Conservation (phyloP, 306 rosid genomes). For the Sophora flavescens region DNA sequence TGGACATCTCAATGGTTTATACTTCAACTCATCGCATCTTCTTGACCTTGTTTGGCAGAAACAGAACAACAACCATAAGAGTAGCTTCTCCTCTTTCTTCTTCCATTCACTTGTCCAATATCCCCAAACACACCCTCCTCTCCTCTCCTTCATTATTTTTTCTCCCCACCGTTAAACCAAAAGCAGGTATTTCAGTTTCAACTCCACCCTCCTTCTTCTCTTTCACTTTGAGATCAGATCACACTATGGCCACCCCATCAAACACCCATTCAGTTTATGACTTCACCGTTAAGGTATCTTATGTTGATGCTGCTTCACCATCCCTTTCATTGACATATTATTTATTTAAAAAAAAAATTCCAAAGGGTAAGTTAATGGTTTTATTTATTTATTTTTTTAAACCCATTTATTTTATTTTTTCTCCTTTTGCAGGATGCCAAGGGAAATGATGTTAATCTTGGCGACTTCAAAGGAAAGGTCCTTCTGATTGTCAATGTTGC, state of each 20-base stretch:
- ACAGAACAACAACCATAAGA: background rate
- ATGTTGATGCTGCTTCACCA: background rate
- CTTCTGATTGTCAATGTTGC: constrained; percentile 96
- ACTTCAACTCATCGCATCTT: constrained; percentile 46
- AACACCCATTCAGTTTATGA: constrained; percentile 58
- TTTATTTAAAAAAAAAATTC: background rate
- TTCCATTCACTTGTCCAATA: constrained; percentile 23
- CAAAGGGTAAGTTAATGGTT: background rate
- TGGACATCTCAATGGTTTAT: constrained; percentile 49
- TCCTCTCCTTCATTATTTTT: constrained; percentile 23
- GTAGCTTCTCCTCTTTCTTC: constrained; percentile 32
- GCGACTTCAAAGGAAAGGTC: constrained; percentile 85
- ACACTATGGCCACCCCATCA: constrained; percentile 73
- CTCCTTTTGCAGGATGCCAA: constrained; percentile 72
- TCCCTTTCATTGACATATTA: background rate
- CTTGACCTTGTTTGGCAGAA: background rate
- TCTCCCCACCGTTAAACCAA: constrained; percentile 26
- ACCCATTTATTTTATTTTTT: background rate
- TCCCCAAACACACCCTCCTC: background rate
- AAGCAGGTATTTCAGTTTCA: background rate
- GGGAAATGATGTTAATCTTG: constrained; percentile 88
- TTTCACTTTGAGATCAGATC: constrained; percentile 43
- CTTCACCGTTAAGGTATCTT: constrained; percentile 72
- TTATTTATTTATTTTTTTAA: background rate
- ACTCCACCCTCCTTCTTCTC: constrained; percentile 8